Base-by-base conservation (phyloP, 1,139 yeast genomes). In the Blastobotrys illinoisensis region DNA sequence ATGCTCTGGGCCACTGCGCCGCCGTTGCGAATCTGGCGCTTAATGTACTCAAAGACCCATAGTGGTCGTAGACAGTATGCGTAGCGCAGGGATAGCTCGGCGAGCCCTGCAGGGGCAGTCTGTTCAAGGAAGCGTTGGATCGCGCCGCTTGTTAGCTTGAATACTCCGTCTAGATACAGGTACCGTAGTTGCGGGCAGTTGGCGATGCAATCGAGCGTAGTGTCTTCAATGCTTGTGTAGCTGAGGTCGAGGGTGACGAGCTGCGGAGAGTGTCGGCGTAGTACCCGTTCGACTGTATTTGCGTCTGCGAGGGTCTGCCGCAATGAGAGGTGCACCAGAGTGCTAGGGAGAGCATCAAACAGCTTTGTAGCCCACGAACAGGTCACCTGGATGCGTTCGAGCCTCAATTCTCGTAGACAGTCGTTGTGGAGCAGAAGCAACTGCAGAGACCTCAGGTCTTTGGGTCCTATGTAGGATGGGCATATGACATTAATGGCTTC, bases 31-130 rank as follows among this genome's bases (percentile, higher is more conserved):
- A 47, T 50, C 48, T 55, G 58, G 16, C 56, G 54, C 14, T 49
- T 45, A n/a, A 58, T 49, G 48, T 53, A 60, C 28, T 44, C 50
- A 48, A 54, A 47, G n/a, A 60, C 46, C 60, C 61, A 58, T 28
- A 51, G 50, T 14, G 64, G 60, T 4, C 52, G 46, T 26, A 60
- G 45, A 9, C 52, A 43, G 16, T 53, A 48, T 7, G 58, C 51
- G 44, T 52, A 49, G 14, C 49, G 53, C 24, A 57, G 43, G 14
- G 56, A 49, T 18, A 59, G 50, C 20, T 28, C 32, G n/a, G 46
- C 32, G 43, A 59, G 51, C 16, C 52, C 45, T 21, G 44, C 21
- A 1, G 61, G 57, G 13, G 53, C 53, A 28, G 48, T 45, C 19
- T 44, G 48, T 20, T 40, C 48, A 23, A 59, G 36, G 26, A 59